Evolutionary conservation across 1,139 yeast species (phyloP), one percentile per base, ranked within the genome.

Genomic region (Pneumocystis wakefieldiae): DNA sequence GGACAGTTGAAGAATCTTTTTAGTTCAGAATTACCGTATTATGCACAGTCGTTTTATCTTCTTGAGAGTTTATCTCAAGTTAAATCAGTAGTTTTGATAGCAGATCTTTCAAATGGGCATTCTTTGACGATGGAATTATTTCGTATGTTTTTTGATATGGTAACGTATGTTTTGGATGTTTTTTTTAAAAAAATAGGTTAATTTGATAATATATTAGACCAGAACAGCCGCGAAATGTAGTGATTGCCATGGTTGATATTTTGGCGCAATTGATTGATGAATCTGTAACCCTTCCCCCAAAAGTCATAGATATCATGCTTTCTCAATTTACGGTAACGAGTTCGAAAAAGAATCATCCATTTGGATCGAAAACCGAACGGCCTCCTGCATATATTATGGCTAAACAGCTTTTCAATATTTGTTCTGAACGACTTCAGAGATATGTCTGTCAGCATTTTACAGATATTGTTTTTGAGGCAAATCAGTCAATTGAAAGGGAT

Each of bases 381-480:
- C 80, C 76, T 68, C 85, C 87, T 0, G 89, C 87, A 0, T 85
- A 86, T 71, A 81, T 80, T 61, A 79, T 89, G 68, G 83, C 92
- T 5, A 73, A 86, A 59, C 77, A 81, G 17, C 79, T 91, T 4
- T 88, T 96, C 71, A 84, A 83, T 66, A 77, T 81, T 1, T 87
- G 88, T 69, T 74, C 84, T 0, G 95, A 87, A 68, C 77, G 91
- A 67, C 80, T 91, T 80, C 83, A 94, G 14, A 80, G 95, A 67
- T 83, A 84, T 68, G 79, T 87, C 37, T 87, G 95, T 4, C 91
- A 85, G 70, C 85, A 85, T 70, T 87, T 89, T 68, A 85, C 95
- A 0, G 96, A 88, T 70, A 77, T 85, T 67, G 73, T 90, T 60
- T 67, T 67, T 60, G 69, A 72, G 17, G 68, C 75, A 12, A 73